Conservation (phyloP, 257 asterid species). For the Plantago ovata region DNA sequence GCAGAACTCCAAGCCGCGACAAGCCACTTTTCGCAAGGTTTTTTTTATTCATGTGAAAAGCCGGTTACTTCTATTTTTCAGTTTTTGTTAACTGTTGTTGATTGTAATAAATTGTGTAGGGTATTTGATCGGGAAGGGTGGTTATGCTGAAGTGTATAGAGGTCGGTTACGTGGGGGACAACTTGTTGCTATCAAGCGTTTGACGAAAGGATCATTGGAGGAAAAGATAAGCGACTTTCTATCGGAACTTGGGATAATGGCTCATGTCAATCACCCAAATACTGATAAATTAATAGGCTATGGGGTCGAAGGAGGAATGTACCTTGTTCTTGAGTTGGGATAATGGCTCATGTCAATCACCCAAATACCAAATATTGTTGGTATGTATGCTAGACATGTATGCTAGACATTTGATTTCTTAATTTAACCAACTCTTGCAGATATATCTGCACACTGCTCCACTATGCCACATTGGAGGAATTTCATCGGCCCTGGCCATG, state of each 20-base stretch:
- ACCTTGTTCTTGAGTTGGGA: conserved; percentile 89
- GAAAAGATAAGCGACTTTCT: conserved; percentile 75
- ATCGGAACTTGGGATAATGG: conserved; percentile 95
- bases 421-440: conserved; percentile 31
- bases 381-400: too few species aligned
- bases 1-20: conserved; percentile 78
- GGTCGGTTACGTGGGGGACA: conserved; percentile 68
- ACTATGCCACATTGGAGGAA: conserved; percentile 90
- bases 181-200: conserved; percentile 77
- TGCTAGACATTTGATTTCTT: neutral
- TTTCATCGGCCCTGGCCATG: conserved; percentile 87
- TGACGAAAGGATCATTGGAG: conserved; percentile 55
- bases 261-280: conserved; percentile 88
- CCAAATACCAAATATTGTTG: too few species aligned
- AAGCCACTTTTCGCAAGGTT: conserved; percentile 69
- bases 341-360: conserved; percentile 94
- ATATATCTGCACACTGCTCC: conserved; percentile 85
- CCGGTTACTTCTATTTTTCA: neutral
- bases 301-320: conserved; percentile 87
- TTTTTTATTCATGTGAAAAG: conserved; percentile 13
- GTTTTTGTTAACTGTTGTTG: too few species aligned
- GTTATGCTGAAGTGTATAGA: conserved; percentile 87
- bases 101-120: conserved; percentile 31
- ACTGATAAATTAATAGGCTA: conserved; percentile 90
- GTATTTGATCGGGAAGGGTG: conserved; percentile 83